Evolutionary conservation across 2,329 filamentous ascomycete species (phyloP).

Genomic region (Metarhizium album): DNA sequence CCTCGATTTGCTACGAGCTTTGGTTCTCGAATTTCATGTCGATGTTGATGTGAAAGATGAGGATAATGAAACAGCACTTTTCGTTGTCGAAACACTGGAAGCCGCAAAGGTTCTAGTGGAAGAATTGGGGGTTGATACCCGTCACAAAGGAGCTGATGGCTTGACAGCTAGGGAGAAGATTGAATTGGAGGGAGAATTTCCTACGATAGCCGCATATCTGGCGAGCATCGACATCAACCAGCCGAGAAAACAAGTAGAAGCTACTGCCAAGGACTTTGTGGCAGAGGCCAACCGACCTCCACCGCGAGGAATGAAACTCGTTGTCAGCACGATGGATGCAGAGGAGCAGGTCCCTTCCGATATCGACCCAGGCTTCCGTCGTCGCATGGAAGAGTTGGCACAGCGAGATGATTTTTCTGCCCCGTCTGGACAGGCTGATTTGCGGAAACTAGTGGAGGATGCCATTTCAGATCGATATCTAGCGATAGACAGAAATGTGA

Average conservation of each 20-base stretch:
- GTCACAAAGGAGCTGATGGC: slow-evolving; percentile 59
- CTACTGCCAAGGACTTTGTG: slow-evolving; percentile 16
- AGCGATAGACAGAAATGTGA: slow-evolving; percentile 54
- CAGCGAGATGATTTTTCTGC: slow-evolving; percentile 73
- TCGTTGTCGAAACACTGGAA: slow-evolving; percentile 73
- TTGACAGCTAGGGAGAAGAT: slow-evolving; percentile 75
- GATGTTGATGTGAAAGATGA: slow-evolving; percentile 77
- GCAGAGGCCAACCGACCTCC: slow-evolving; percentile 45
- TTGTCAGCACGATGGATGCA: slow-evolving; percentile 63
- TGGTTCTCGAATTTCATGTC: slow-evolving; percentile 68
- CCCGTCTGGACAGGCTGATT: slow-evolving; percentile 65
- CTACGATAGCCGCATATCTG: slow-evolving; percentile 65
- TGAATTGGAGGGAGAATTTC: slow-evolving; percentile 65
- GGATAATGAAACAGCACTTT: slow-evolving; percentile 89
- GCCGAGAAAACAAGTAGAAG: slow-evolving; percentile 18
- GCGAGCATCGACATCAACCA: slow-evolving; percentile 19
- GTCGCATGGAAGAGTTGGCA: slow-evolving; percentile 82
- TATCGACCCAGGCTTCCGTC: slow-evolving; percentile 71
- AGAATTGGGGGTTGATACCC: slow-evolving; percentile 62
- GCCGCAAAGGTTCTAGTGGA: slow-evolving; percentile 73
- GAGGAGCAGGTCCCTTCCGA: slow-evolving; percentile 47
- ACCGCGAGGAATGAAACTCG: slow-evolving; percentile 67
- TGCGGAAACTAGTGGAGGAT: slow-evolving; percentile 71
- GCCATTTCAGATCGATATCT: slow-evolving; percentile 59
- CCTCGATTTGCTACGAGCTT: slow-evolving; percentile 61